Conservation (phyloP, 331 rosid genomes). For the Acacia pycnantha region DNA sequence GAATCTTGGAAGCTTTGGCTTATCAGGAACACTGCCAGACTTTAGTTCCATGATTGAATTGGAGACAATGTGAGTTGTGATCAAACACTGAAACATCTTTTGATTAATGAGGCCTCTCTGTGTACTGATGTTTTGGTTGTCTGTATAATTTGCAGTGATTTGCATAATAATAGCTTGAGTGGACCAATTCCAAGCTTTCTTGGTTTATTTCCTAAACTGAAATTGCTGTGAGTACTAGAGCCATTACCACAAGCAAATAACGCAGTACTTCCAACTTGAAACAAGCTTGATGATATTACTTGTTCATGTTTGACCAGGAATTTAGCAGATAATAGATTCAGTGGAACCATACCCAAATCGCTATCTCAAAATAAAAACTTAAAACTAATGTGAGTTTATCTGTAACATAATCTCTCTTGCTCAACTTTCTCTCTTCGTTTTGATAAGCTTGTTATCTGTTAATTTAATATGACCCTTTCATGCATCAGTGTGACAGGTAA, state of each 20-base stretch:
- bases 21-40: conserved; percentile 31
- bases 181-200: conserved; percentile 36
- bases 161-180: conserved; percentile 24
- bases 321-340: conserved; percentile 38
- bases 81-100: neutral
- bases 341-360: conserved; percentile 33
- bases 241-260: neutral
- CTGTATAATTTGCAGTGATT: conserved; percentile 20
- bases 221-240: conserved; percentile 20
- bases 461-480: neutral
- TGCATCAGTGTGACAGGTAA: conserved; percentile 28
- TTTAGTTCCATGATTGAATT: conserved; percentile 36
- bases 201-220: conserved; percentile 33
- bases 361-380: conserved; percentile 19
- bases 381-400: conserved; percentile 26
- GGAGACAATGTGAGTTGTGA: conserved; percentile 29
- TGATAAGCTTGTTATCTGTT: neutral
- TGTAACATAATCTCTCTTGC: neutral
- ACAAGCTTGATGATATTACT: neutral
- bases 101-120: neutral
- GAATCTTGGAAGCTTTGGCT: conserved; percentile 35
- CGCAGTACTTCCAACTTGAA: neutral
- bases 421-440: neutral
- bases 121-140: neutral
- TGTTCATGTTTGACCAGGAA: conserved; percentile 17